Evolutionary conservation across 2,329 filamentous ascomycete species (phyloP).

Genomic region (Leptographium lundbergii): DNA sequence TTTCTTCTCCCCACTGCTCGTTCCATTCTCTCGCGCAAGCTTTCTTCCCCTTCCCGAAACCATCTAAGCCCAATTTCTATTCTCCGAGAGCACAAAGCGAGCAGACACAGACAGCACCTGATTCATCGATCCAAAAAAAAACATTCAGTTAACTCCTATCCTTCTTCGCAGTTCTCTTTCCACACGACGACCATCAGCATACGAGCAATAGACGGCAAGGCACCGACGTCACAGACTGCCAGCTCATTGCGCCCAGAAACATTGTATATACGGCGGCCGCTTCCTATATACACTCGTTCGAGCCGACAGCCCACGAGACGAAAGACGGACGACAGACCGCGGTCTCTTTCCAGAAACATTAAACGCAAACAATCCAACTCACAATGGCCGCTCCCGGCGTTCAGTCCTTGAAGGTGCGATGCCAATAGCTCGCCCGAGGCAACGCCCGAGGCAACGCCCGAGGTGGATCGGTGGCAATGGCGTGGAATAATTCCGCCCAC

Average conservation of each 20-base stretch:
- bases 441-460: no score
- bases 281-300: not conserved
- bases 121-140: not conserved
- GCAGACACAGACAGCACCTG: not conserved
- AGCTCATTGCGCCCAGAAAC: not conserved
- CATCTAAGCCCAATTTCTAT: not conserved
- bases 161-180: not conserved
- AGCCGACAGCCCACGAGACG: not conserved
- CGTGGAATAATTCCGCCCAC: not conserved
- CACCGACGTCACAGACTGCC: not conserved
- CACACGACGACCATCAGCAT: not conserved
- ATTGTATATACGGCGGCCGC: not conserved
- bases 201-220: not conserved
- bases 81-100: not conserved
- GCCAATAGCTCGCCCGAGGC: no score
- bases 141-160: not conserved
- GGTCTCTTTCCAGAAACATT: not conserved
- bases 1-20: conserved; percentile 6
- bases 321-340: not conserved
- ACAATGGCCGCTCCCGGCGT: conserved; percentile 71
- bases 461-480: not conserved
- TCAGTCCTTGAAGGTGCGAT: conserved; percentile 76
- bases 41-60: conserved; percentile 1
- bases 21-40: conserved; percentile 6
- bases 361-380: not conserved